phyloP scores from a whole-genome alignment of 768 basidiomycete species.

The Amanita rubescens region DNA sequence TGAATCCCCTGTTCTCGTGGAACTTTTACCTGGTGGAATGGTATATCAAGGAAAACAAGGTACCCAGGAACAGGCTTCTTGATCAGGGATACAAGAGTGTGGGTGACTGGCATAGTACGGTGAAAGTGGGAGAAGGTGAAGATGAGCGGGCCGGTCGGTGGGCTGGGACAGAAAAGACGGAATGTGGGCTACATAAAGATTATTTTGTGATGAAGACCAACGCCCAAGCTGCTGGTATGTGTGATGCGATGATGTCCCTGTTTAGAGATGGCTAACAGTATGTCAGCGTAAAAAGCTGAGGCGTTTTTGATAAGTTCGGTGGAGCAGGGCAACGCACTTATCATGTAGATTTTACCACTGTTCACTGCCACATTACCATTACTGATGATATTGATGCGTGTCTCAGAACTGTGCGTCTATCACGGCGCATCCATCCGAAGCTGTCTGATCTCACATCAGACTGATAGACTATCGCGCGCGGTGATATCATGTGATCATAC shows the following conservation, averaged over 20 bases:
- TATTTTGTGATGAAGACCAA: slow-evolving; percentile 71
- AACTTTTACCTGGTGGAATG: slow-evolving; percentile 75
- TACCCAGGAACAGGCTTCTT: slow-evolving; percentile 84
- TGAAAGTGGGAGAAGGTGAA: slow-evolving; percentile 55
- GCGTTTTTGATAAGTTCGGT: neutral
- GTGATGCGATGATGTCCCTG: neutral
- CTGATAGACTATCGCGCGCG: neutral
- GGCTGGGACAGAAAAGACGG: slow-evolving; percentile 86
- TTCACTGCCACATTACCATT: too few relatives aligned
- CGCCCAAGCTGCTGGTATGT: slow-evolving; percentile 24
- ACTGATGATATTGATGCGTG: too few relatives aligned
- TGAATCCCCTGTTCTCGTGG: slow-evolving; percentile 93
- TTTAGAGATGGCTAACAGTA: neutral
- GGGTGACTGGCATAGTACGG: slow-evolving; percentile 97
- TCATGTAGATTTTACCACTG: neutral
- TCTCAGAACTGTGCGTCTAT: too few relatives aligned
- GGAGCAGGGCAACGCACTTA: neutral
- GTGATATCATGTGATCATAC: slow-evolving; percentile 1
- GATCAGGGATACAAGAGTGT: slow-evolving; percentile 91
- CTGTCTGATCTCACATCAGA: too few relatives aligned
- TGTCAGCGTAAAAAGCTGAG: neutral
- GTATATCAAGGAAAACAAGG: slow-evolving; percentile 74
- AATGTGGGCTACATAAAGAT: slow-evolving; percentile 93
- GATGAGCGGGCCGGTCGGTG: slow-evolving; percentile 92
- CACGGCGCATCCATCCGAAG: neutral